Base-by-base conservation (phyloP, 192 early-diverging fungal genomes). In the Umbelopsis vinacea region DNA sequence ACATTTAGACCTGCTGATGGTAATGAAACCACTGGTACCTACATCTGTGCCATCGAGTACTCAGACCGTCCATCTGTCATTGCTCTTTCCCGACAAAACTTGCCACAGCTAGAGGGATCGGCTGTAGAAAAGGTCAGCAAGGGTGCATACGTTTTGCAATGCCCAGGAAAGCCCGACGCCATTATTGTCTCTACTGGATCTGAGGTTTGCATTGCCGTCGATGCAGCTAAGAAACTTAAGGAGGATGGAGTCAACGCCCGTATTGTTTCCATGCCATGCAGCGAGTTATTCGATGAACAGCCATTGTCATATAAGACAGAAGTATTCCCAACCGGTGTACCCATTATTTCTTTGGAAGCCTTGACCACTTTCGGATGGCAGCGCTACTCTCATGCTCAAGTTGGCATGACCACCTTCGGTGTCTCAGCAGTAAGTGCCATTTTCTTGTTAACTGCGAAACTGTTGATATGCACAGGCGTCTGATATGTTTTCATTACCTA, bases 241-340 rank as follows among this genome's bases (percentile, higher is more conserved):
- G 14, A 37, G 0, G 23, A 57, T 14, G 52, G 67, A 14, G 21
- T 76, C 70, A 68, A 80, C 45, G 87, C 92, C 38, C 92, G 92
- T 54, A 84, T 99, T 57, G 96, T 99, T 9, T 99, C 97, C 38
- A 90, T 97, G 89, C 97, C 97, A 37, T 98, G 90, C 57, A 85
- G 89, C 76, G 93, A 93, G 74, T 84, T 97, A 67, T 98, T 97
- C 69, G 91, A 92, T 47, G 90, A 89, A 57, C 96, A 99, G 81
- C 52, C 86, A 2, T 74, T 84, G n/a, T 90, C 86, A 29, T 99
- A 99, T 86, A 85, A 89, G 73, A 83, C 89, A 35, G 79, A 80
- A 10, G 95, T 99, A n/a, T 85, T 99, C 63, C 83, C 88, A 0
- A 82, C 85, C 21, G 93, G 93, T 12, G 79, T 97, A 45, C 96